Base-by-base conservation (phyloP, 176 grass and related monocot genomes). In the Rhynchospora tenuis region DNA sequence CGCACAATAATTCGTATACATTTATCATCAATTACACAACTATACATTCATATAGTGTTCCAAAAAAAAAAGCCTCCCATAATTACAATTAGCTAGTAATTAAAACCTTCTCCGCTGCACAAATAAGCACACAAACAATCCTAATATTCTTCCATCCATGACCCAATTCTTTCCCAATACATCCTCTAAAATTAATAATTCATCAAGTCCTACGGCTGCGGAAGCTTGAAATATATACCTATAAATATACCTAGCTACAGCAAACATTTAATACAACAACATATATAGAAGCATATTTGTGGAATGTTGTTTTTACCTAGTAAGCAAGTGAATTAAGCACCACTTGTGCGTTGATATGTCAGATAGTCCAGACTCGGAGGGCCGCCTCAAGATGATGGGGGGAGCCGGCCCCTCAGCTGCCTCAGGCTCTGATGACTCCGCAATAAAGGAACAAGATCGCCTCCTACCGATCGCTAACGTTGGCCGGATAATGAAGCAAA, bases 401-500 rank as follows among this genome's bases (percentile, higher is more conserved):
- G 91, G 75, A 3, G 65, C 23, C 3, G 64, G 65, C 14, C 60
- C 80, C 47, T 65, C 60, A 52, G 60, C 11, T 20, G 46, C 45
- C 38, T 58, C 65, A 10, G 76, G 68, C 8, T 38, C 7, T 59
- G 87, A 48, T 19, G 83, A 59, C 15, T 86, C 75, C 33, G 84
- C 83, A 23, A 85, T 91, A 20, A 95, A 95, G 87, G 93, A 96
- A 85, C 94, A 97, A 83, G 94, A 97, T 77, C 86, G 90, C 31
- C 90, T 95, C 24, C 89, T 95, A 7, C 93, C 93, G 15, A 95
- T 95, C 14, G 93, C 93, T 43, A 95, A 93, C 90, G 93, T 95
- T 0, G 93, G 93, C 0, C 84, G 93, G 52, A 95, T 95, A 83
- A 95, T 95, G 93, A 95, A 95, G 88, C 88, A 90, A 87, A 89